Evolutionary conservation across 768 basidiomycete species (phyloP).

Genomic region (Boletus sp.): DNA sequence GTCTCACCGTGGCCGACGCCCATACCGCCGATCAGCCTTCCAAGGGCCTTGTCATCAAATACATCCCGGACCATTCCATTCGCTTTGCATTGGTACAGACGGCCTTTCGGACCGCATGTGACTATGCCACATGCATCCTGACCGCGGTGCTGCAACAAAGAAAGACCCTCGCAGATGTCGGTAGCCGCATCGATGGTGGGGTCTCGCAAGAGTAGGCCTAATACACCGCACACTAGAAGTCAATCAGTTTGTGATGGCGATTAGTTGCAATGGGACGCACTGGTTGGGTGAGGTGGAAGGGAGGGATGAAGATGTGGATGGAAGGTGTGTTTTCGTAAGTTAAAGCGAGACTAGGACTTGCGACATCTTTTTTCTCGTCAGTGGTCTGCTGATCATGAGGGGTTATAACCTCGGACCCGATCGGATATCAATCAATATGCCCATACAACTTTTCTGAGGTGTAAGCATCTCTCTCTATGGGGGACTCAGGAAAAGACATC

Average conservation of each 20-base stretch:
- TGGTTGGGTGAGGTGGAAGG: constrained; percentile 13
- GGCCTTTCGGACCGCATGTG: constrained; percentile 92
- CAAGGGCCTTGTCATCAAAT: constrained; percentile 78
- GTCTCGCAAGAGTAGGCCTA: constrained; percentile 85
- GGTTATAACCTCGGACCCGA: background rate
- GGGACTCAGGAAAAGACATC: too few relatives aligned
- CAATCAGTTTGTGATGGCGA: constrained; percentile 4
- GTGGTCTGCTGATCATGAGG: background rate
- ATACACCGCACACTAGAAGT: constrained; percentile 81
- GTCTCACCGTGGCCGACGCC: constrained; percentile 91
- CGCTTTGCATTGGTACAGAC: constrained; percentile 97
- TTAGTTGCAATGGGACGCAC: constrained; percentile 24
- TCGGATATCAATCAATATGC: background rate
- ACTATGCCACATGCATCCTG: constrained; percentile 98
- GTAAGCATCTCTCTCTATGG: too few relatives aligned
- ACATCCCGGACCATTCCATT: constrained; percentile 99
- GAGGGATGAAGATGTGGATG: constrained; percentile 7
- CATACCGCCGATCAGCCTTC: constrained; percentile 87
- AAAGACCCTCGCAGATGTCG: constrained; percentile 94
- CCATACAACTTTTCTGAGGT: too few relatives aligned
- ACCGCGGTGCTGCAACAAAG: constrained; percentile 92
- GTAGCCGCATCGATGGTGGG: constrained; percentile 69
- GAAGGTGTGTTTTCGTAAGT: background rate
- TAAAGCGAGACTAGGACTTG: background rate
- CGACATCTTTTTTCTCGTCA: constrained; percentile 10